These are phyloP conservation scores for Fusarium neocosmosporiellum DNA, from an alignment of 2,329 filamentous ascomycete genomes.

Conservation along the genomic window DNA sequence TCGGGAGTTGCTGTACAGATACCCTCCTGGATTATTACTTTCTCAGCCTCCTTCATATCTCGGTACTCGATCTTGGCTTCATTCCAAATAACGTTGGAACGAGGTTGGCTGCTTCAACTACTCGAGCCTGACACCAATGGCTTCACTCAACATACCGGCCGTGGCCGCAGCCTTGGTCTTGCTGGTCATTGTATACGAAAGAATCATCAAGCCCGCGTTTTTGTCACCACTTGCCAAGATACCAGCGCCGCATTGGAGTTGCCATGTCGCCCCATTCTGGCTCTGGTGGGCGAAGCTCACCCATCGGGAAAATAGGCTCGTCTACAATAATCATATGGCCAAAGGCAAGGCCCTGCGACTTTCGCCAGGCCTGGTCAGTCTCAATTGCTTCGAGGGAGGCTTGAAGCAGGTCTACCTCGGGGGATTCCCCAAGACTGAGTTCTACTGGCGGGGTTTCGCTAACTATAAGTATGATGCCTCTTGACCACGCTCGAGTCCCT, in stretches of 20 bases:
- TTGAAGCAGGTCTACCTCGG: neutral
- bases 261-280: conserved; percentile 17
- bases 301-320: conserved; percentile 9
- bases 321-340: neutral
- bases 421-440: neutral
- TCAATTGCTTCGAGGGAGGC: neutral
- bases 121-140: neutral
- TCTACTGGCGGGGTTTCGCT: neutral
- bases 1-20: neutral
- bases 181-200: neutral
- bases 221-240: conserved; percentile 23
- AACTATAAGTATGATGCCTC: neutral
- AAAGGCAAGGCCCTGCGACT: neutral
- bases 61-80: neutral
- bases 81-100: neutral
- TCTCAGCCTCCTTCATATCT: neutral
- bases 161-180: neutral
- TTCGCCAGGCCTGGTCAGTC: neutral
- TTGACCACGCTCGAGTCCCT: neutral
- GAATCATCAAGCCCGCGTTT: conserved; percentile 7
- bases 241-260: conserved; percentile 25
- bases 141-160: neutral
- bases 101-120: neutral
- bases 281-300: conserved; percentile 8
- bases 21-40: neutral